Base-by-base conservation (phyloP, 306 rosid genomes). In the Bauhinia variegata region DNA sequence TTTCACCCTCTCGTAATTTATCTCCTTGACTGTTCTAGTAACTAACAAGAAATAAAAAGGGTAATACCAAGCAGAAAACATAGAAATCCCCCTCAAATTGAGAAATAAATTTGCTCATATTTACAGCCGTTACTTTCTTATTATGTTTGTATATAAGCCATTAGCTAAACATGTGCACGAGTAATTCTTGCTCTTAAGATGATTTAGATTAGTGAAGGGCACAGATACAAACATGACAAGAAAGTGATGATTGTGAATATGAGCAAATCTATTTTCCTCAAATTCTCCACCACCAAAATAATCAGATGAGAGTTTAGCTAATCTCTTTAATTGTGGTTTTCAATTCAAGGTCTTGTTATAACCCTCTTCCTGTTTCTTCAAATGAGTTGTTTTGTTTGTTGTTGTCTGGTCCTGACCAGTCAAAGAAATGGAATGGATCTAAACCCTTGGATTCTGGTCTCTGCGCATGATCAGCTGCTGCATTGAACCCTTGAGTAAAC, bases 361-460 rank as follows among this genome's bases (percentile, higher is more conserved):
- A 67, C 71, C 73, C 78, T 71, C 85, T 74, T 89, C 75, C 73
- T 80, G 82, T 71, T 71, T 72, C 73, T 41, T 52, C 66, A 65
- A 57, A 65, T 8, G 68, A 41, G 28, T 61, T 73, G 54, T 71
- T 32, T 30, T 30, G 32, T 28, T 5, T 43, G 75, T 9, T 66
- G 74, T 1, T 55, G 65, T 47, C 55, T 60, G 78, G 71, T 13
- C 46, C 86, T 58, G 90, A 78, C 86, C 91, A 89, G 52, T 83
- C 95, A 79, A 87, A 87, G 37, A 87, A 70, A 59, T 49, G 76
- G 79, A 86, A 91, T 18, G 97, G 89, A 80, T 91, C 93, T 59
- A 87, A 72, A 67, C 60, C 79, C 55, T 72, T 72, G 75, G 80
- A 75, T 19, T 65, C 80, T 23, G 28, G 28, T 28, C 68, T 75